Percentiles rank a stretch among this genome's conserved stretches.
These are phyloP conservation scores for Cryptomeria japonica DNA, from an alignment of 75 land plant species.

Conservation along the genomic window DNA sequence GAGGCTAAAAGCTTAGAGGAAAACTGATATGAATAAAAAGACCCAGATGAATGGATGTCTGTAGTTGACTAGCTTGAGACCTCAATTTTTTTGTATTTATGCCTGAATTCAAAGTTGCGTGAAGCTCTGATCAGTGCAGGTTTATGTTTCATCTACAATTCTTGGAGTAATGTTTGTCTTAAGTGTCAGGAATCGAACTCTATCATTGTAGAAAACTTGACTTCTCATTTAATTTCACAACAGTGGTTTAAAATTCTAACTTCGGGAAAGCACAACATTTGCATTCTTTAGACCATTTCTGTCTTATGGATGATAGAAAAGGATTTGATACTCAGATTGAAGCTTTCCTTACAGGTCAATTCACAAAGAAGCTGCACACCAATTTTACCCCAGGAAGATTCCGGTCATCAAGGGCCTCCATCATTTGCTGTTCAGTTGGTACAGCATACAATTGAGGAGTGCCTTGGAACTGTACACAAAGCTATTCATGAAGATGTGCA, in stretches of 20 bases:
- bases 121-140: no score
- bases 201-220: not conserved
- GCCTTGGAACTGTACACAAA: slow-evolving; percentile 70
- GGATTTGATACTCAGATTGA: not conserved
- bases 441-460: slow-evolving; percentile 88
- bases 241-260: not conserved
- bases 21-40: no score
- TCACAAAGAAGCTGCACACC: not conserved
- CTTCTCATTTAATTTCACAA: not conserved
- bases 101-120: no score
- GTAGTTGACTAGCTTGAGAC: no score
- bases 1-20: not conserved
- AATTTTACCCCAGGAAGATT: not conserved
- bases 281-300: no score
- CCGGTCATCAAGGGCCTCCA: slow-evolving; percentile 39
- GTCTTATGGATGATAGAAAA: no score
- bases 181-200: not conserved
- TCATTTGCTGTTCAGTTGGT: slow-evolving; percentile 87
- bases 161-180: not conserved
- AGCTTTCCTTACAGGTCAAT: not conserved
- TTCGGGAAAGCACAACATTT: not conserved
- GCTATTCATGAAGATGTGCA: slow-evolving; percentile 91
- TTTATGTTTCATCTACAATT: not conserved
- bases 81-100: no score
- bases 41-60: no score